Evolutionary conservation across 2,329 filamentous ascomycete genomes (phyloP).

Genomic region (Fusarium graminum): DNA sequence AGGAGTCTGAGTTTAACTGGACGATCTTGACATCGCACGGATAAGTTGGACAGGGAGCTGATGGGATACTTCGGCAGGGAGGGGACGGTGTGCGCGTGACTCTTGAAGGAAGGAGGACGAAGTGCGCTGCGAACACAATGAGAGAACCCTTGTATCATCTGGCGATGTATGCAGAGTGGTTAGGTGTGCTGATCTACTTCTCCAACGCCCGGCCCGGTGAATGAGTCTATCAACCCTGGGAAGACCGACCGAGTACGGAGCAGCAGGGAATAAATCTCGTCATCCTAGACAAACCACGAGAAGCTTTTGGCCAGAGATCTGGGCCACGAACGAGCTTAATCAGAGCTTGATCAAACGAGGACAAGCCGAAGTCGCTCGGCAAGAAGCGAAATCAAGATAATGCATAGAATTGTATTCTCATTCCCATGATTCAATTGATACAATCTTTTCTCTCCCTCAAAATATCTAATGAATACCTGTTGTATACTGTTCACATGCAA

Average conservation of each 20-base stretch:
- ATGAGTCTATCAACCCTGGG: slow-evolving; percentile 6
- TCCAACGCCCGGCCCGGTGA: slow-evolving; percentile 38
- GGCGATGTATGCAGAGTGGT: slow-evolving; percentile 19
- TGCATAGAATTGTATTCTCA: not conserved
- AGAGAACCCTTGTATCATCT: slow-evolving; percentile 9
- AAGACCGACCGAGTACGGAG: slow-evolving; percentile 25
- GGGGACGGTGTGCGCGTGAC: slow-evolving; percentile 33
- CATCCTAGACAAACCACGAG: slow-evolving; percentile 8
- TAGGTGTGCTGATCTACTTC: slow-evolving; percentile 34
- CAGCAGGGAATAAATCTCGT: slow-evolving; percentile 18
- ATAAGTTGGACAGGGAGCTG: slow-evolving; percentile 20
- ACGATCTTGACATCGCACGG: slow-evolving; percentile 36
- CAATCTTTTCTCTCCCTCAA: not conserved
- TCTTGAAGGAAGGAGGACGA: slow-evolving; percentile 22
- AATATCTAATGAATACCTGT: not conserved
- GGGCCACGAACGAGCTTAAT: slow-evolving; percentile 17
- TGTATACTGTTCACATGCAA: slow-evolving; percentile 2
- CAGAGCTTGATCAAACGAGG: slow-evolving; percentile 13
- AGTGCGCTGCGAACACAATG: slow-evolving; percentile 19
- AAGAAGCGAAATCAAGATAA: slow-evolving; percentile 1
- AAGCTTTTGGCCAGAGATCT: not conserved
- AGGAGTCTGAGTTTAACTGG: not conserved
- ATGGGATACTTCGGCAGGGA: slow-evolving; percentile 21
- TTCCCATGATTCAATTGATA: not conserved
- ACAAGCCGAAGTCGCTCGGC: slow-evolving; percentile 32